phyloP scores from a whole-genome alignment of 169 alveolate species.

The Babesia divergens region DNA sequence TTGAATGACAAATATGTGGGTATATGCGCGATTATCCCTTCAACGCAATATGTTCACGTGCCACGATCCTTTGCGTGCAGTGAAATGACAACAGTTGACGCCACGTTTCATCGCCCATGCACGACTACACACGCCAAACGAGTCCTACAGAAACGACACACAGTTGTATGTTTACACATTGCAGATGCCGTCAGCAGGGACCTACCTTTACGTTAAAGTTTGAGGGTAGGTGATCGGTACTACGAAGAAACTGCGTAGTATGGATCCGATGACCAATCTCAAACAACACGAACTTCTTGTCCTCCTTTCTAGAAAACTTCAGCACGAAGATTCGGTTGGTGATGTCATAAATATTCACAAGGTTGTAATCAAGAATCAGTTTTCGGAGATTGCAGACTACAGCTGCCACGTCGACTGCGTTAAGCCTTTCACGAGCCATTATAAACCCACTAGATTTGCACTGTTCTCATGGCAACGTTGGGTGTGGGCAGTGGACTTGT shows the following conservation, averaged over 20 bases:
- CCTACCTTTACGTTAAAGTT: slow-evolving; percentile 71
- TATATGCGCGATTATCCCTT: no score
- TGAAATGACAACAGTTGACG: no score
- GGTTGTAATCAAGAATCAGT: slow-evolving; percentile 53
- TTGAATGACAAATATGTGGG: no score
- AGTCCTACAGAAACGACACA: neutral
- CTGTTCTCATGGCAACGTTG: neutral
- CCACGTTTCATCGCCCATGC: no score
- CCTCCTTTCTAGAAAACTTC: slow-evolving; percentile 73
- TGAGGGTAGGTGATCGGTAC: slow-evolving; percentile 72
- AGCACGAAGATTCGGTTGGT: slow-evolving; percentile 71
- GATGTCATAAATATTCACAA: slow-evolving; percentile 73
- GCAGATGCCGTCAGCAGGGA: no score
- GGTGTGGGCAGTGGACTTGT: neutral
- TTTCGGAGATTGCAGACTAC: slow-evolving; percentile 60
- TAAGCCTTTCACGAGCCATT: slow-evolving; percentile 74
- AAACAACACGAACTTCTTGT: slow-evolving; percentile 65
- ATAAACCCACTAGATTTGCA: neutral
- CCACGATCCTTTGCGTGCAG: no score
- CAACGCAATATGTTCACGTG: no score
- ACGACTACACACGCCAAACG: no score
- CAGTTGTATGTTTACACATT: neutral
- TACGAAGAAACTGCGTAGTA: slow-evolving; percentile 71
- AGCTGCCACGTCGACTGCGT: slow-evolving; percentile 75
- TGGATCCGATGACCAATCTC: slow-evolving; percentile 76